A percentile compares a stretch with the other conserved stretches of the same genome.
phyloP scores from a whole-genome alignment of 2,329 filamentous ascomycete genomes.

The Colletotrichum endophyticum region DNA sequence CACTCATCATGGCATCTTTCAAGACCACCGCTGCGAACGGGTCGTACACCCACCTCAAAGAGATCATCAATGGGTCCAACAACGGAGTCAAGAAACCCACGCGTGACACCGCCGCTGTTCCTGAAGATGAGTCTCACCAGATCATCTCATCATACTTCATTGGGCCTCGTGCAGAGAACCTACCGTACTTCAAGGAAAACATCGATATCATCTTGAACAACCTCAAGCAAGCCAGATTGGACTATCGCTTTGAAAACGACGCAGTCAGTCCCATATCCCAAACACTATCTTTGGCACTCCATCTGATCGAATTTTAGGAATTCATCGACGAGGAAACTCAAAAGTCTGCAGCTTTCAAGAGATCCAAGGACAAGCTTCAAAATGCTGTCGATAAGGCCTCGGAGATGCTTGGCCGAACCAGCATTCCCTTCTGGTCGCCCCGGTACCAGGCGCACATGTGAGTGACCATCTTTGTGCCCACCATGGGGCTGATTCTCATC shows the following conservation, averaged over 20 bases:
- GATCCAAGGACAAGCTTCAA: constrained; percentile 35
- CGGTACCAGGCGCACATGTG: constrained; percentile 53
- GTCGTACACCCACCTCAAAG: not conserved
- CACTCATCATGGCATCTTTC: not conserved
- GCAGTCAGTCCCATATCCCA: constrained; percentile 28
- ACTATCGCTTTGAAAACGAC: constrained; percentile 39
- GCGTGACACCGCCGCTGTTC: not conserved
- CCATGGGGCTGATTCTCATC: not conserved
- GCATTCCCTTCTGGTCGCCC: constrained; percentile 51
- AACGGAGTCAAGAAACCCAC: not conserved
- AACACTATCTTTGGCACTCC: accelerated
- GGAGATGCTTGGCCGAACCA: constrained; percentile 43
- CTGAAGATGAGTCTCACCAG: constrained; percentile 25
- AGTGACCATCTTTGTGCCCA: constrained; percentile 17
- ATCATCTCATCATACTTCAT: constrained; percentile 46
- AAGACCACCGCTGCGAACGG: not conserved
- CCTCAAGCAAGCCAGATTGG: constrained; percentile 33
- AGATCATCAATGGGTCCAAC: not conserved
- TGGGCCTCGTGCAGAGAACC: constrained; percentile 46
- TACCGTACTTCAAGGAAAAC: constrained; percentile 41
- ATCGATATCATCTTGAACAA: constrained; percentile 43
- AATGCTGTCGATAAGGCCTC: constrained; percentile 38
- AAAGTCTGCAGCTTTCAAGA: constrained; percentile 35
- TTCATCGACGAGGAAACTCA: constrained; percentile 42
- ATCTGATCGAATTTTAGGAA: not conserved